Evolutionary conservation across 1,284 basidiomycete genomes (phyloP).

Genomic region (Nidula niveotomentosa): DNA sequence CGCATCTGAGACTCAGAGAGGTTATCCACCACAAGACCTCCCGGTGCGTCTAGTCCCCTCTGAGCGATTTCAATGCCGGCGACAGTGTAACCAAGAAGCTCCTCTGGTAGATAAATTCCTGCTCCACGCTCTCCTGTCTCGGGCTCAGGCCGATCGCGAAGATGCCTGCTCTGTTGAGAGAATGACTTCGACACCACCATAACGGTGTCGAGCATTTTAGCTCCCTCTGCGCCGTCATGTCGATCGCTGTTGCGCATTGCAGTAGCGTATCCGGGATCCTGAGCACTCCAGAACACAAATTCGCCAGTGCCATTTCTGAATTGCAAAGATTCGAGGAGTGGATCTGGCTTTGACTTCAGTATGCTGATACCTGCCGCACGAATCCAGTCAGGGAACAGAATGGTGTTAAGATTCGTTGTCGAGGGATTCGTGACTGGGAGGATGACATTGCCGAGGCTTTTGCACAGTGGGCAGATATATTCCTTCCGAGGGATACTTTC

Average conservation of each 20-base stretch:
- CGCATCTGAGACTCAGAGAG: slow-evolving; percentile 77
- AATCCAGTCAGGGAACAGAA: slow-evolving; percentile 80
- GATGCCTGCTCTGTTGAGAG: slow-evolving; percentile 73
- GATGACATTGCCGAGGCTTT: slow-evolving; percentile 93
- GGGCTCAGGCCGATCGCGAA: slow-evolving; percentile 74
- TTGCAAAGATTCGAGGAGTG: slow-evolving; percentile 65
- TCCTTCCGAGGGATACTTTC: slow-evolving; percentile 92
- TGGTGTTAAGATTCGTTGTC: slow-evolving; percentile 45
- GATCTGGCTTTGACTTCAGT: slow-evolving; percentile 76
- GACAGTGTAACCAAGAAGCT: slow-evolving; percentile 89
- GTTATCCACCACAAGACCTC: slow-evolving; percentile 64
- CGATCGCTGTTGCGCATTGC: slow-evolving; percentile 51
- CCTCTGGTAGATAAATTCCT: slow-evolving; percentile 87
- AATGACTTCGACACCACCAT: slow-evolving; percentile 68
- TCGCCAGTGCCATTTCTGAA: slow-evolving; percentile 79
- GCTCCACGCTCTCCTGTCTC: slow-evolving; percentile 70
- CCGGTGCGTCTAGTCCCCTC: slow-evolving; percentile 54
- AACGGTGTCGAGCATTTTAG: slow-evolving; percentile 79
- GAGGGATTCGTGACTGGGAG: slow-evolving; percentile 72
- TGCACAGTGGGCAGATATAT: slow-evolving; percentile 98
- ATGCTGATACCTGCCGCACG: slow-evolving; percentile 79
- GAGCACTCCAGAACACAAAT: slow-evolving; percentile 82
- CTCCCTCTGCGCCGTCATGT: slow-evolving; percentile 52
- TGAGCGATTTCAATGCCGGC: slow-evolving; percentile 80
- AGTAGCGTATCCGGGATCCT: slow-evolving; percentile 66